Percentiles rank a stretch among this genome's conserved stretches.
phyloP scores from a whole-genome alignment of 2,329 filamentous ascomycete genomes.

The Colletotrichum tabaci region DNA sequence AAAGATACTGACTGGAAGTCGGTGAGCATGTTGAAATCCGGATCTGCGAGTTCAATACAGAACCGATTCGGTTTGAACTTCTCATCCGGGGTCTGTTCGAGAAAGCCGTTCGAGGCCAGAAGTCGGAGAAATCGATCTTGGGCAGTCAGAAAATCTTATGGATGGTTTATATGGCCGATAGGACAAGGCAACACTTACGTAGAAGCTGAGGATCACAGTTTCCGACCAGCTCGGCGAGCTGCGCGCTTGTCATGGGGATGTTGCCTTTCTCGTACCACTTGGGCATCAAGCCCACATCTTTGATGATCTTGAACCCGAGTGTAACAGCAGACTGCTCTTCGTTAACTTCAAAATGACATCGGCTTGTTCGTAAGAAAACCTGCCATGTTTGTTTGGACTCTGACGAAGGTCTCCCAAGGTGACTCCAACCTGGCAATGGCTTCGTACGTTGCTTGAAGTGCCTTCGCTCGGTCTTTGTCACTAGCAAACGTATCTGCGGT shows the following conservation, averaged over 20 bases:
- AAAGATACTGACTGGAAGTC: constrained; percentile 11
- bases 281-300: constrained; percentile 13
- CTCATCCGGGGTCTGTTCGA: constrained; percentile 1
- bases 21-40: constrained; percentile 1
- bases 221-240: constrained; percentile 24
- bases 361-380: not conserved
- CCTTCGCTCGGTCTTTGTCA: constrained; percentile 13
- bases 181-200: not conserved
- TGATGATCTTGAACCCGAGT: constrained; percentile 1
- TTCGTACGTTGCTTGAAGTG: constrained; percentile 15
- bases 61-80: constrained; percentile 16
- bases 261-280: constrained; percentile 24
- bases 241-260: constrained; percentile 22
- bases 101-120: constrained; percentile 9
- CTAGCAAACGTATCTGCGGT: constrained; percentile 1
- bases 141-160: not conserved
- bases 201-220: constrained; percentile 19
- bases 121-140: constrained; percentile 22
- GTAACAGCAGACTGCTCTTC: not conserved
- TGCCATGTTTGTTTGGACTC: constrained; percentile 12
- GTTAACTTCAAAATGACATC: not conserved
- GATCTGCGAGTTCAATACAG: constrained; percentile 11
- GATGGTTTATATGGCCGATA: too few relatives aligned
- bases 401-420: constrained; percentile 24
- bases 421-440: constrained; percentile 13